Evolutionary conservation across 2,329 filamentous ascomycete species (phyloP).

Genomic region (Xylariaceae sp.): DNA sequence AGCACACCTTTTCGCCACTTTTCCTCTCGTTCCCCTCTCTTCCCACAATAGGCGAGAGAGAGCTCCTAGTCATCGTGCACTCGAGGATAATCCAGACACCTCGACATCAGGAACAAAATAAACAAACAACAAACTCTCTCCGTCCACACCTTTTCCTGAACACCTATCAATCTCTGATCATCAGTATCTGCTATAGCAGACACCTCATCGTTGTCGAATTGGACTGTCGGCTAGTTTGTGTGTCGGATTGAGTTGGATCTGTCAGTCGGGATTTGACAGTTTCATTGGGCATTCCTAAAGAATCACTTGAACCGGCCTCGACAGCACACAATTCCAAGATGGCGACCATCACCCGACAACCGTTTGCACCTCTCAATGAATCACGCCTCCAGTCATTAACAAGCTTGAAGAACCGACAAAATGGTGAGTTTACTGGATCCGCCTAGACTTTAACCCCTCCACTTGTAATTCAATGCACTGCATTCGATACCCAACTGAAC

Average conservation of each 20-base stretch:
- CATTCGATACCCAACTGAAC: neutral
- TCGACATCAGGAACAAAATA: conserved; percentile 21
- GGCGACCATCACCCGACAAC: conserved; percentile 61
- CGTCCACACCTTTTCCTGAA: conserved; percentile 3
- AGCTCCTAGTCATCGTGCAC: too few species aligned
- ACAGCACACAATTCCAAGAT: conserved; percentile 35
- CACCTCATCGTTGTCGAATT: conserved; percentile 11
- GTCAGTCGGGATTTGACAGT: conserved; percentile 9
- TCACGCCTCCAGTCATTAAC: conserved; percentile 67
- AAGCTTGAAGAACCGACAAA: conserved; percentile 74
- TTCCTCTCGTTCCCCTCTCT: conserved; percentile 25
- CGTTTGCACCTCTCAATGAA: conserved; percentile 69
- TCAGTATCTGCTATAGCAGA: conserved; percentile 9
- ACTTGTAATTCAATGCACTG: neutral
- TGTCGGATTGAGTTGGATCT: conserved; percentile 12
- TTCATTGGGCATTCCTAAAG: conserved; percentile 8
- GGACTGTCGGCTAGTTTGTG: conserved; percentile 3
- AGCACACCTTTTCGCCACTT: conserved; percentile 28
- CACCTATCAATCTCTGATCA: conserved; percentile 13
- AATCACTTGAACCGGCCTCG: conserved; percentile 10
- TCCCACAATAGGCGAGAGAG: too few species aligned
- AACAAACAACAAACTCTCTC: conserved; percentile 22
- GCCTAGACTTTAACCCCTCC: neutral
- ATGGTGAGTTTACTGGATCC: conserved; percentile 48
- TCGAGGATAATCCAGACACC: conserved; percentile 2